Conservation (phyloP, 495 filamentous ascomycete species). For the Aeminium ludgeri region DNA sequence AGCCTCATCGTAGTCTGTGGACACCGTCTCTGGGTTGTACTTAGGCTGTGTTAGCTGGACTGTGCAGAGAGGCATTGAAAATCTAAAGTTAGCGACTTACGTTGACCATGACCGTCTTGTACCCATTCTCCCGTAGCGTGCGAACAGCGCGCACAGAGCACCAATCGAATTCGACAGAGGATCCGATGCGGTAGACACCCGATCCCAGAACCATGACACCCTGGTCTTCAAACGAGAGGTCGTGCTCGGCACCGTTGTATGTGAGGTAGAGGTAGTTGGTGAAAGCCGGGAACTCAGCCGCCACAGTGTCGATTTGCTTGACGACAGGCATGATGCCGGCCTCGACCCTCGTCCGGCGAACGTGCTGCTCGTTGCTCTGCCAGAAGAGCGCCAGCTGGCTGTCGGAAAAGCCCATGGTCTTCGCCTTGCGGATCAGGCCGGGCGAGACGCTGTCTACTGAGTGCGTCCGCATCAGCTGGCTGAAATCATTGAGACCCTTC, state of each 20-base stretch:
- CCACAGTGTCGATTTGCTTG: slow-evolving; percentile 97
- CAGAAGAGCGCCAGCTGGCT: slow-evolving; percentile 85
- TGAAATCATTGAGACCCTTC: slow-evolving; percentile 79
- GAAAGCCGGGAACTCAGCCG: slow-evolving; percentile 84
- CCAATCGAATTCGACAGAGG: slow-evolving; percentile 98
- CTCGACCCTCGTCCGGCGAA: slow-evolving; percentile 65
- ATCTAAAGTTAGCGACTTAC: not conserved
- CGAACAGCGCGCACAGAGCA: slow-evolving; percentile 94
- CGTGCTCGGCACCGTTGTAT: slow-evolving; percentile 80
- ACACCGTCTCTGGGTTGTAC: slow-evolving; percentile 78
- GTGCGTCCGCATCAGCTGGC: slow-evolving; percentile 53
- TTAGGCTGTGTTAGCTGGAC: not conserved
- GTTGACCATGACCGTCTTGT: slow-evolving; percentile 98
- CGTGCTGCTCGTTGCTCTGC: slow-evolving; percentile 78
- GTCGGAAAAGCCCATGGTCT: slow-evolving; percentile 88
- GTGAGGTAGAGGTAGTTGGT: slow-evolving; percentile 97
- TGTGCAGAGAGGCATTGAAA: no score
- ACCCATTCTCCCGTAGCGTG: slow-evolving; percentile 69
- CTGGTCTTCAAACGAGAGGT: slow-evolving; percentile 69
- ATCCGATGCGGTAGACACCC: slow-evolving; percentile 94
- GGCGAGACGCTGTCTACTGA: slow-evolving; percentile 49
- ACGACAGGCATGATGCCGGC: slow-evolving; percentile 73
- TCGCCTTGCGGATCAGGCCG: slow-evolving; percentile 57
- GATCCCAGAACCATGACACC: slow-evolving; percentile 94
- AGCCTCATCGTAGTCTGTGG: slow-evolving; percentile 92